Evolutionary conservation across 2,329 filamentous ascomycete genomes (phyloP), one percentile per base, ranked within the genome.

Genomic region (Diatrype stigma): DNA sequence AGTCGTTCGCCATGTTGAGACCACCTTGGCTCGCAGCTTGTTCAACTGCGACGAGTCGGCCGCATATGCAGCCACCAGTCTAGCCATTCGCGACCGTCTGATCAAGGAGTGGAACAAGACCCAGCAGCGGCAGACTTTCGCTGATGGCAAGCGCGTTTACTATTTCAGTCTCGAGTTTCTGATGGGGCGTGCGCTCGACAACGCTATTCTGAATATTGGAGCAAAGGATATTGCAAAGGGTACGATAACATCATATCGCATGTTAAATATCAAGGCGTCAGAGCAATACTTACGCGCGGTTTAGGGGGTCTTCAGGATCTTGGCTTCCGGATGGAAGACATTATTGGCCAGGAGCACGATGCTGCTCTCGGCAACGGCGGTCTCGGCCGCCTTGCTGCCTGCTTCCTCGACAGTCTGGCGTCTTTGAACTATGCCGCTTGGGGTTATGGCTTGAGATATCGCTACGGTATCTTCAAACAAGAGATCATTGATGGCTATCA

Each of bases 381-480:
- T 69, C 84, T 99, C 45, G 94, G 94, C 44, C 89, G 94, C 62
- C 82, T 99, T 46, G 94, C 94, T 14, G 94, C 94, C 37, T 99
- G 94, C 73, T 96, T 97, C 78, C 82, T 99, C 56, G 94, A 99
- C 75, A 96, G 92, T 62, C 76, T 99, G 66, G 94, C 94, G 22
- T 93, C 91, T 11, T 80, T 99, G 62, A 95, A 96, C 76, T 96
- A 88, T 69, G 90, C 94, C 10, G 94, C 94, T 19, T 99, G 94
- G 94, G 94, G 94, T 34, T 99, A 99, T 64, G 94, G 93, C 50
- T 76, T 99, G 60, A 85, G 94, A 65, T 99, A 99, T 76, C 81
- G 91, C 69, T 97, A 97, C 68, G 89, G 89, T 67, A 99, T 99
- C 69, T 99, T 99, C 84, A 97, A 97, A 77, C 94, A 99, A 76